Percentiles rank a stretch among this genome's conserved stretches.
Evolutionary conservation across 192 early-diverging fungal species (phyloP).

Genomic region (Podila epicladia): DNA sequence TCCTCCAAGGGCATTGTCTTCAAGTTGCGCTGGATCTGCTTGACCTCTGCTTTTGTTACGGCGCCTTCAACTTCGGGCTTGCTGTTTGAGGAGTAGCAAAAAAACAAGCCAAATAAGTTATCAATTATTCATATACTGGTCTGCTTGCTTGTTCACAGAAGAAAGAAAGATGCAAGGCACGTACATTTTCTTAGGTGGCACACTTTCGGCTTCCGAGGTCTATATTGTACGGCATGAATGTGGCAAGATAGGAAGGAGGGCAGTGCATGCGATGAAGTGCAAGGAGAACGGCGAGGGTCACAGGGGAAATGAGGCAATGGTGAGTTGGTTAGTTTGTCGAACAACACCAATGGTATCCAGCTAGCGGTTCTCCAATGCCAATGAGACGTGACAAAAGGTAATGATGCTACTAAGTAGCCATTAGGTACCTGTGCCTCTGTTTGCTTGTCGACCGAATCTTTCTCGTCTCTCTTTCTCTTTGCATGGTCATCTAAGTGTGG

Average conservation of each 20-base stretch:
- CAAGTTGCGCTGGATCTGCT: conserved; percentile 42
- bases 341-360: neutral
- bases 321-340: neutral
- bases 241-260: no score
- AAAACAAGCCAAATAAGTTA: neutral
- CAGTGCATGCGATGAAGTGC: no score
- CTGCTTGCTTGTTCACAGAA: neutral
- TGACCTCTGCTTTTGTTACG: conserved; percentile 46
- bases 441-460: conserved; percentile 26
- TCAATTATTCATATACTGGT: neutral
- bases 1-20: conserved; percentile 52
- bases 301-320: neutral
- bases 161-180: neutral
- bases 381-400: conserved; percentile 1
- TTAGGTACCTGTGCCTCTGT: neutral
- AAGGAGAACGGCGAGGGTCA: no score
- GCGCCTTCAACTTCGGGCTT: conserved; percentile 30
- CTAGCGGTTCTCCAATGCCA: neutral
- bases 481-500: conserved; percentile 33
- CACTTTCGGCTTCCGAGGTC: conserved; percentile 25
- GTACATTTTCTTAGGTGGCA: conserved; percentile 50
- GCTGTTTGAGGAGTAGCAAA: conserved; percentile 5
- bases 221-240: neutral
- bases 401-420: neutral
- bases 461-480: conserved; percentile 42